phyloP scores from a whole-genome alignment of 495 filamentous ascomycete species.

The Neurospora sp. region DNA sequence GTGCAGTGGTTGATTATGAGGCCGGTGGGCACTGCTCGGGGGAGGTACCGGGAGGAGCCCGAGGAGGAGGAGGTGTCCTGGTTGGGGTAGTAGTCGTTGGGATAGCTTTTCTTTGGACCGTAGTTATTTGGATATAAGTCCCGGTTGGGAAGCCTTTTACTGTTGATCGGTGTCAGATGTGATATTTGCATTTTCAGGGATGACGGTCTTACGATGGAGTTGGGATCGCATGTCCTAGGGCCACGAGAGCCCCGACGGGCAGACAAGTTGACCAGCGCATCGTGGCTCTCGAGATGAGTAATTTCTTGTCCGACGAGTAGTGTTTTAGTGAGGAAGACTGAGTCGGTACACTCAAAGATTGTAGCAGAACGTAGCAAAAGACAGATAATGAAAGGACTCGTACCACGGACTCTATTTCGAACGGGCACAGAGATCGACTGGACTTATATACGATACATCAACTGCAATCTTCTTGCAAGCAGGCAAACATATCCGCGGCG shows the following conservation, averaged over 20 bases:
- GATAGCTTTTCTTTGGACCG: background rate
- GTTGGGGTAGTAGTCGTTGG: background rate
- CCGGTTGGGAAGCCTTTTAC: background rate
- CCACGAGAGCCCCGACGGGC: background rate
- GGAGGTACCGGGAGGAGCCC: background rate
- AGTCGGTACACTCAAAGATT: background rate
- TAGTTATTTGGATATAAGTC: background rate
- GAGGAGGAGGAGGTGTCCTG: background rate
- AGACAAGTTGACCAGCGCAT: background rate
- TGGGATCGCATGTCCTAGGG: background rate
- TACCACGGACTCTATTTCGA: background rate
- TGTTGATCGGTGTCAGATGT: background rate
- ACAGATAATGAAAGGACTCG: background rate
- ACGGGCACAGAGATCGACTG: background rate
- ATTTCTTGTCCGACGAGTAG: background rate
- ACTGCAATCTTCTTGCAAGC: background rate
- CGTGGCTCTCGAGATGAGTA: background rate
- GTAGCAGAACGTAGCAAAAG: background rate
- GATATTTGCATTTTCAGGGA: background rate
- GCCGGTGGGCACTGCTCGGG: slow-evolving; percentile 11
- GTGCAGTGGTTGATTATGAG: slow-evolving; percentile 48
- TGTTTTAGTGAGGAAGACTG: background rate
- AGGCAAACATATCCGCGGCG: background rate
- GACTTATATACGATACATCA: background rate
- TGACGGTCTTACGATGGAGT: background rate